Percentiles rank a stretch among this genome's conserved stretches.
Conservation (phyloP, 2,329 filamentous ascomycete genomes). For the Sporothrix inflata region DNA sequence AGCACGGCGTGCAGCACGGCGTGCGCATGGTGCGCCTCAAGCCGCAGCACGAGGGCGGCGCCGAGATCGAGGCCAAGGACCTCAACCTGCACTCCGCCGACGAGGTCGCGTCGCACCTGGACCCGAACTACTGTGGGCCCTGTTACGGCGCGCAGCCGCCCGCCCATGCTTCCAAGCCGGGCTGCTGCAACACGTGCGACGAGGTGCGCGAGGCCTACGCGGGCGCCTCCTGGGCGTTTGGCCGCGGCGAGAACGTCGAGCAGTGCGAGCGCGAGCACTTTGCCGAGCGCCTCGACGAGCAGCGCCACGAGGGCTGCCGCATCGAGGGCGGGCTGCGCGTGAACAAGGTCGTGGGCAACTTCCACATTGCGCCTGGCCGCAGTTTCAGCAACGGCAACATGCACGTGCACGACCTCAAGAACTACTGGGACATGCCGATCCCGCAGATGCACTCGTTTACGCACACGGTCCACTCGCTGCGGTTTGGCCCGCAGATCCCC, state of each 20-base stretch:
- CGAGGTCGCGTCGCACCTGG: slow-evolving; percentile 75
- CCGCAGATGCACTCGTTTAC: slow-evolving; percentile 80
- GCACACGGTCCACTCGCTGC: slow-evolving; percentile 83
- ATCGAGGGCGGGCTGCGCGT: slow-evolving; percentile 90
- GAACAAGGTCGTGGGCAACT: slow-evolving; percentile 98
- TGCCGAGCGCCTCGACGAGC: slow-evolving; percentile 80
- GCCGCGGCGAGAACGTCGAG: slow-evolving; percentile 86
- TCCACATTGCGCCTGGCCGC: slow-evolving; percentile 95
- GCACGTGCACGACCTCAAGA: slow-evolving; percentile 96
- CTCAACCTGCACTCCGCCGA: slow-evolving; percentile 72
- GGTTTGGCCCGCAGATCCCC: slow-evolving; percentile 90
- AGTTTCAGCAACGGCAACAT: slow-evolving; percentile 96
- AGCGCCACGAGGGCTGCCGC: slow-evolving; percentile 89
- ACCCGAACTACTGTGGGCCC: slow-evolving; percentile 87
- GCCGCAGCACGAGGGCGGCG: slow-evolving; percentile 72
- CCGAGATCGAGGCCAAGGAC: slow-evolving; percentile 70
- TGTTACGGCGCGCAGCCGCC: slow-evolving; percentile 88
- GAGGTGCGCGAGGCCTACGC: slow-evolving; percentile 97
- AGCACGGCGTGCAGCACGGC: slow-evolving; percentile 90
- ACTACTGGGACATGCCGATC: slow-evolving; percentile 79
- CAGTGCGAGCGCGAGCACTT: slow-evolving; percentile 97
- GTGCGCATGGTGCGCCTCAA: slow-evolving; percentile 86
- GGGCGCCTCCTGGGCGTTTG: slow-evolving; percentile 87
- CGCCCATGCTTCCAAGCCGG: slow-evolving; percentile 70
- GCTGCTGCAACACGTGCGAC: slow-evolving; percentile 96